Evolutionary conservation across 2,329 filamentous ascomycete species (phyloP).

Genomic region (Neofusicoccum laricinum): DNA sequence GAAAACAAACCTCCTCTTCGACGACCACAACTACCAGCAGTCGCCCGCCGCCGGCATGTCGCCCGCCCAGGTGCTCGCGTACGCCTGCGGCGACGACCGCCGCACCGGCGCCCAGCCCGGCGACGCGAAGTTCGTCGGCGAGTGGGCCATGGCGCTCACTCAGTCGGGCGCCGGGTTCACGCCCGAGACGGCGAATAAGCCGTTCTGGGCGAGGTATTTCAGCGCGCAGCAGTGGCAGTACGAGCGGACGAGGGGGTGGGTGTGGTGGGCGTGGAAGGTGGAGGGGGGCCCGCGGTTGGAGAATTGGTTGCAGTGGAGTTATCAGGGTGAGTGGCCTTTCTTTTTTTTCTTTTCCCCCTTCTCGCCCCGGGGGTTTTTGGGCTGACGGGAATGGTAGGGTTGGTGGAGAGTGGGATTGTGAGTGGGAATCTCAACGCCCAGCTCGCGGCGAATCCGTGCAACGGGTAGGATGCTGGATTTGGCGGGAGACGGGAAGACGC

Average conservation of each 20-base stretch:
- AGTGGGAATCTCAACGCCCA: conserved; percentile 19
- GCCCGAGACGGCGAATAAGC: conserved; percentile 20
- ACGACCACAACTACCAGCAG: conserved; percentile 58
- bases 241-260: conserved; percentile 54
- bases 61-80: conserved; percentile 39
- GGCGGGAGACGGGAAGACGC: no score
- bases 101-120: neutral
- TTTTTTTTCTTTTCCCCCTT: conserved; percentile 26
- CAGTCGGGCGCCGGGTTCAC: neutral
- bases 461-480: neutral
- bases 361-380: neutral
- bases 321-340: conserved; percentile 39
- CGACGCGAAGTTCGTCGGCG: conserved; percentile 50
- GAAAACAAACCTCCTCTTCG: conserved; percentile 36
- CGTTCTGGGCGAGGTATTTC: conserved; percentile 58
- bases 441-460: neutral
- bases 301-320: conserved; percentile 43
- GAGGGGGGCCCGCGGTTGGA: conserved; percentile 40
- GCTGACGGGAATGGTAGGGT: neutral
- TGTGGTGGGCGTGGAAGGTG: conserved; percentile 61
- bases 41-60: conserved; percentile 46
- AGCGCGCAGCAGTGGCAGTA: conserved; percentile 56
- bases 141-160: conserved; percentile 56
- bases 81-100: conserved; percentile 13
- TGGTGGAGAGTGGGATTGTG: conserved; percentile 24